Evolutionary conservation across 306 rosid genomes (phyloP).

Genomic region (Ormosia semicastrata): DNA sequence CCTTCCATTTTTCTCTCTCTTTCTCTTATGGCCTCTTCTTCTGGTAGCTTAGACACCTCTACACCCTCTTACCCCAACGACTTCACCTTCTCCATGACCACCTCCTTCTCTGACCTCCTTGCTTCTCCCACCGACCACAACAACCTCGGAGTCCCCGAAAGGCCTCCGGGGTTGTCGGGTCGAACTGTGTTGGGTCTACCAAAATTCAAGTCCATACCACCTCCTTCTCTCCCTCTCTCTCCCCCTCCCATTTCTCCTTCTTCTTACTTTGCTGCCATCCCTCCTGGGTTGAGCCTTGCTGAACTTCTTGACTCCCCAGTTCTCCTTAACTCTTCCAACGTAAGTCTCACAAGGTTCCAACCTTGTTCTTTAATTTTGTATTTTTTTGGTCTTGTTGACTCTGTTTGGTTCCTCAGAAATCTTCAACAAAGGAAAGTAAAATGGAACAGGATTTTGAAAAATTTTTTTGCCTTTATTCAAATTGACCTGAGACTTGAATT

Average conservation of each 20-base stretch:
- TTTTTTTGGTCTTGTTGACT: background rate
- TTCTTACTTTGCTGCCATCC: slow-evolving; percentile 66
- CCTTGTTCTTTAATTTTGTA: background rate
- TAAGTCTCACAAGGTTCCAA: slow-evolving; percentile 27
- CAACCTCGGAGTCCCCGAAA: slow-evolving; percentile 5
- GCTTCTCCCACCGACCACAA: slow-evolving; percentile 35
- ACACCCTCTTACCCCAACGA: slow-evolving; percentile 42
- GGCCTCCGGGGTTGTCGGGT: slow-evolving; percentile 43
- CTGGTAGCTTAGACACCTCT: slow-evolving; percentile 63
- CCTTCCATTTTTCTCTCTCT: background rate
- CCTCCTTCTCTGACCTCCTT: slow-evolving; percentile 75
- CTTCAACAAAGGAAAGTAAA: background rate
- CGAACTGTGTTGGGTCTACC: slow-evolving; percentile 63
- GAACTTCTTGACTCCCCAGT: slow-evolving; percentile 96
- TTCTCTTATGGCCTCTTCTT: slow-evolving; percentile 45
- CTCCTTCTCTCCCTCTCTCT: slow-evolving; percentile 82
- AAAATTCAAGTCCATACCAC: slow-evolving; percentile 76
- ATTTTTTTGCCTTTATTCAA: background rate
- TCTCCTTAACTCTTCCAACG: slow-evolving; percentile 65
- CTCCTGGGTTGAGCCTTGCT: slow-evolving; percentile 73
- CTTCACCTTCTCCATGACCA: slow-evolving; percentile 63
- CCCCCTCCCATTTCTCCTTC: slow-evolving; percentile 71
- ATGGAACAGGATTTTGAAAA: background rate
- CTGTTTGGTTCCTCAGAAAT: background rate
- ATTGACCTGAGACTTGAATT: background rate